Percentiles rank a stretch among this genome's conserved stretches.
phyloP scores from a whole-genome alignment of 169 alveolate genomes.

The Eimeria maxima region DNA sequence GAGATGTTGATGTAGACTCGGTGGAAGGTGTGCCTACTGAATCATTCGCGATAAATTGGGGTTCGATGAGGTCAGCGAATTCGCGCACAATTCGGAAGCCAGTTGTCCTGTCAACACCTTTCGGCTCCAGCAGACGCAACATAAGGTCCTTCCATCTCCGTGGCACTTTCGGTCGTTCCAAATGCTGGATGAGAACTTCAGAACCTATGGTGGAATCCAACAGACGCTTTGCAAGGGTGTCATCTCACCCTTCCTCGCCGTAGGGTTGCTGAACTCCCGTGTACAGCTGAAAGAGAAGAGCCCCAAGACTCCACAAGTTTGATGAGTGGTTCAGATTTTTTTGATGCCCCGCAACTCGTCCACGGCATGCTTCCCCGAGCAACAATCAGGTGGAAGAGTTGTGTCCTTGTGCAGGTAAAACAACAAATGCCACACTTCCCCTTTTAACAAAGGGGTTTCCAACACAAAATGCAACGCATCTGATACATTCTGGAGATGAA shows the following conservation, averaged over 20 bases:
- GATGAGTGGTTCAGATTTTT: no score
- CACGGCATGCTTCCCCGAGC: no score
- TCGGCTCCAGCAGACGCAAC: conserved; percentile 13
- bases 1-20: no score
- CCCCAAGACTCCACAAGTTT: neutral
- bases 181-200: neutral
- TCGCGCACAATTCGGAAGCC: neutral
- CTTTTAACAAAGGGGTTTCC: neutral
- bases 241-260: neutral
- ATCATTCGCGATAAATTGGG: neutral
- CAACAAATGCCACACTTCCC: neutral
- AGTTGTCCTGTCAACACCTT: neutral
- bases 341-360: no score
- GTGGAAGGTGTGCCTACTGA: no score
- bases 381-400: neutral
- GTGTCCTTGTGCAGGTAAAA: neutral
- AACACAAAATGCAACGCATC: neutral
- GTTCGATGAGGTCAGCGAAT: conserved; percentile 1
- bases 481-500: neutral
- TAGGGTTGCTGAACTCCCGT: neutral
- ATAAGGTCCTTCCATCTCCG: neutral
- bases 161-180: neutral
- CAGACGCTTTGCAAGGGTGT: no score
- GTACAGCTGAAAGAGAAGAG: neutral
- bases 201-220: no score